These are phyloP conservation scores for Curvularia eragrostidis DNA, from an alignment of 2,329 filamentous ascomycete genomes.

Conservation along the genomic window DNA sequence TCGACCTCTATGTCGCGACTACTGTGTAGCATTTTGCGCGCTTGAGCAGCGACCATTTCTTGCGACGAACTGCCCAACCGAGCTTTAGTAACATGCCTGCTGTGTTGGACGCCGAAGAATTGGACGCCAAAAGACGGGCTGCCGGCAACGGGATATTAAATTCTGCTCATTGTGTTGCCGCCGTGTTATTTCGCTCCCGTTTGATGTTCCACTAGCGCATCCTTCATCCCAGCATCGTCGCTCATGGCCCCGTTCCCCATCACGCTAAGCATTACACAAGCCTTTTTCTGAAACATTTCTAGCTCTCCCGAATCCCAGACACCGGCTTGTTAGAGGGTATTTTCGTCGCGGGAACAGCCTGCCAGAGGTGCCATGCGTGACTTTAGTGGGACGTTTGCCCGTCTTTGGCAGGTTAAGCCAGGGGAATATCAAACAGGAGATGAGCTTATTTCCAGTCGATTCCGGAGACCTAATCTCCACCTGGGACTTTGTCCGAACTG, in stretches of 20 bases:
- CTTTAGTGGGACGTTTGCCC: background rate
- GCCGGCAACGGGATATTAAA: conserved; percentile 2
- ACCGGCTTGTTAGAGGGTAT: conserved; percentile 1
- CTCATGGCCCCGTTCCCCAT: conserved; percentile 11
- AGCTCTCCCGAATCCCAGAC: conserved; percentile 15
- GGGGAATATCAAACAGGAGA: conserved; percentile 13
- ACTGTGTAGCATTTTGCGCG: background rate
- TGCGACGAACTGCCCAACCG: background rate
- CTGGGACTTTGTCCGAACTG: conserved; percentile 9
- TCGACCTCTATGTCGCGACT: background rate
- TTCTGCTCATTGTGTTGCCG: conserved; percentile 17
- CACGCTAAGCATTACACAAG: conserved; percentile 25
- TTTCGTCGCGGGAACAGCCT: background rate
- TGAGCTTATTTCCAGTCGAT: conserved; percentile 27
- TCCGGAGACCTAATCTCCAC: conserved; percentile 31
- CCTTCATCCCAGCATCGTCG: conserved; percentile 25
- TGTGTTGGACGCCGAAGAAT: background rate
- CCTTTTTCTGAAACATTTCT: conserved; percentile 19
- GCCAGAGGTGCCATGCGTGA: conserved; percentile 10
- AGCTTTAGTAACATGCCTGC: background rate
- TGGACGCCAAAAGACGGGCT: background rate
- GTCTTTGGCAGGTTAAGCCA: conserved; percentile 2
- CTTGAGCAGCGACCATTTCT: background rate
- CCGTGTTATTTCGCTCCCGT: conserved; percentile 41
- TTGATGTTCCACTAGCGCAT: conserved; percentile 42